Percentiles rank a stretch among this genome's conserved stretches.
phyloP scores from a whole-genome alignment of 192 early-diverging fungal species.

The Funneliformis mosseae region DNA sequence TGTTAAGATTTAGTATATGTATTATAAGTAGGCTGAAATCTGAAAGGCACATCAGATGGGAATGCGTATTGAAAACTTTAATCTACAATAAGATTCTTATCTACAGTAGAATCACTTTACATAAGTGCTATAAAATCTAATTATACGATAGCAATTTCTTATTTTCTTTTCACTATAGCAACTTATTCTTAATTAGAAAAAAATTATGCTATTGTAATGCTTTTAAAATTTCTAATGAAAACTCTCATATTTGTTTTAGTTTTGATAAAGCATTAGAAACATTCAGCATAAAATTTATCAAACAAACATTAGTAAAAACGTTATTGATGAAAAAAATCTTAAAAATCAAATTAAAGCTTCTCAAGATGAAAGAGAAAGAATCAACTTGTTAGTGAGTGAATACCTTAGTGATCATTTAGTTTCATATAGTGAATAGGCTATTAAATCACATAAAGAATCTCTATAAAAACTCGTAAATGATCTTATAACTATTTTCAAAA shows the following conservation, averaged over 20 bases:
- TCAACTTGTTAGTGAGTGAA: neutral
- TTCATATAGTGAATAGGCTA: too few species aligned
- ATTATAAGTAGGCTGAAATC: neutral
- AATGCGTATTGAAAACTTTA: neutral
- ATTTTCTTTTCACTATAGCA: too few species aligned
- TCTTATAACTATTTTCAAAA: neutral
- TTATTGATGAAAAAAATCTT: neutral
- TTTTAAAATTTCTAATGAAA: too few species aligned
- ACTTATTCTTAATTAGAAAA: too few species aligned
- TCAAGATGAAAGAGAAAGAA: slow-evolving; percentile 1
- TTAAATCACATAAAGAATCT: neutral
- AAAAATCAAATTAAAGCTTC: neutral
- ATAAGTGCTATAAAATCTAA: neutral
- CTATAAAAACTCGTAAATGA: neutral
- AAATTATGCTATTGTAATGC: too few species aligned
- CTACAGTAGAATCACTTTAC: neutral
- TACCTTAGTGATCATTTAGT: neutral
- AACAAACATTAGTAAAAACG: neutral
- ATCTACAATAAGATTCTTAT: neutral
- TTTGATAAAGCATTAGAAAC: too few species aligned
- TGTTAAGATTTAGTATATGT: neutral
- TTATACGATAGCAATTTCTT: too few species aligned
- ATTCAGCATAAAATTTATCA: too few species aligned
- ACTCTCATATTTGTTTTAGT: too few species aligned
- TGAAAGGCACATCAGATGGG: neutral